A percentile compares a stretch with the other conserved stretches of the same genome.
phyloP scores from a whole-genome alignment of 2,329 filamentous ascomycete genomes.

The Fusarium secorum region DNA sequence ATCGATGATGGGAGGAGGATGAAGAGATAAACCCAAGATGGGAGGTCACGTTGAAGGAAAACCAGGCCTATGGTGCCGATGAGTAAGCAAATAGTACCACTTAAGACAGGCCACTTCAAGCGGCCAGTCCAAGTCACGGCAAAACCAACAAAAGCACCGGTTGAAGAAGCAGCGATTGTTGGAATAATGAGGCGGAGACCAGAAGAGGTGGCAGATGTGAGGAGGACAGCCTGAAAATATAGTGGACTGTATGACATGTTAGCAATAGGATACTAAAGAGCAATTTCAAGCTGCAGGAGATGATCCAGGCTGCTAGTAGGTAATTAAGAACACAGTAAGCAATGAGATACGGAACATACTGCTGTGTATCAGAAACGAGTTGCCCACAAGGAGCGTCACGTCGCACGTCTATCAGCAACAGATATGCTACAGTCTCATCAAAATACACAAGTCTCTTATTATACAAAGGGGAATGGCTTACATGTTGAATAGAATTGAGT shows the following conservation, averaged over 20 bases:
- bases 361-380: not conserved
- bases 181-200: conserved; percentile 76
- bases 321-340: not conserved
- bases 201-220: conserved; percentile 73
- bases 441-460: not conserved
- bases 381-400: not conserved
- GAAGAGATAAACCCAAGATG: conserved; percentile 61
- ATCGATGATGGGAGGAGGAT: conserved; percentile 64
- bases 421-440: not conserved
- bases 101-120: conserved; percentile 65
- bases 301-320: not conserved
- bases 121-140: conserved; percentile 66
- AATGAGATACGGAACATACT: not conserved
- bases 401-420: not conserved
- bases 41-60: conserved; percentile 59
- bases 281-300: not conserved
- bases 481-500: conserved; percentile 68
- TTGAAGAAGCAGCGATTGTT: conserved; percentile 61
- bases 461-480: conserved; percentile 42
- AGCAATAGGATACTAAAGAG: not conserved
- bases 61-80: conserved; percentile 60
- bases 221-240: conserved; percentile 79
- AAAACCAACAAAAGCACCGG: conserved; percentile 67
- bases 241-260: conserved; percentile 60
- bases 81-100: conserved; percentile 59